Base-by-base conservation (phyloP, 2,329 filamentous ascomycete species). In the Gnomoniopsis smithogilvyi region DNA sequence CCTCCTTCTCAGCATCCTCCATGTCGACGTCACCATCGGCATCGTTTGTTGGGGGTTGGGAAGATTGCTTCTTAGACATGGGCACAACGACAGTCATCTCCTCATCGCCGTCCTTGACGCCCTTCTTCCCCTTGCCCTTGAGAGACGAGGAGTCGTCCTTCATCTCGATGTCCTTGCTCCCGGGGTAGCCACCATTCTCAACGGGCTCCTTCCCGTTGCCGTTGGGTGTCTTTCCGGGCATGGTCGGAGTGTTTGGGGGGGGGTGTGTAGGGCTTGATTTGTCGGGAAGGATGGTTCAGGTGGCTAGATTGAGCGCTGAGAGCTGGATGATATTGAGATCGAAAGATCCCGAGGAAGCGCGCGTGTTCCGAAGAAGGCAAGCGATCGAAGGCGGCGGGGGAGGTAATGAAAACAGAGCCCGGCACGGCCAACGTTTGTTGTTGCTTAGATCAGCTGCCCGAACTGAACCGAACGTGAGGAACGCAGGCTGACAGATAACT, bases 31-130 rank as follows among this genome's bases (percentile, higher is more conserved):
- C 90, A 54, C 82, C 87, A 67, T 91, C 87, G 61, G 79, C 79
- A 69, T 89, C 85, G 65, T 84, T 79, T 34, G 78, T 75, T 56
- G 79, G 74, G 63, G 81, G 79, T 65, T 78, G 78, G 60, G 86
- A 81, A 59, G 82, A 75, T 75, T 85, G 75, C 70, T 82, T 82
- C 79, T 91, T 91, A 64, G 87, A 84, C 59, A 87, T 88, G 56
- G 89, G 88, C 48, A 92, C 88, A 67, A 92, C 89, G 64, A 92
- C 88, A 53, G 89, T 92, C 88, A 92, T 92, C 78, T 91, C 88
- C 67, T 87, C 87, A 67, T 90, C 88, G 68, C 82, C 87, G 69
- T 92, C 86, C 74, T 86, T 87, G 67, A 68, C 70, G 21, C 72
- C 69, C 76, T 86, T 86, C 78, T 88, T 88, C 67, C 81, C 82